Evolutionary conservation across 345 rosid species (phyloP).

Genomic region (Heritiera fomes): DNA sequence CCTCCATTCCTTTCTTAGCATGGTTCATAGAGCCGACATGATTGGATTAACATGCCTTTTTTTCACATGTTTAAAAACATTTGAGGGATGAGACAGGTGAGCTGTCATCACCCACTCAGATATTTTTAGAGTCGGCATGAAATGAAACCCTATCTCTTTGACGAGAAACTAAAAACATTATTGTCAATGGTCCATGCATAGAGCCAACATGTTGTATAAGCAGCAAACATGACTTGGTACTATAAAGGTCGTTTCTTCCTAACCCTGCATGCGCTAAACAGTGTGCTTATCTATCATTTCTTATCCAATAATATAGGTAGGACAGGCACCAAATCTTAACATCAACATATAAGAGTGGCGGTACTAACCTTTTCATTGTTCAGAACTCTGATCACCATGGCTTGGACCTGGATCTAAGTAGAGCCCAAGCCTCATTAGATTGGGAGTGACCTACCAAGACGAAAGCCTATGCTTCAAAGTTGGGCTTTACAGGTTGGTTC

Average conservation of each 20-base stretch:
- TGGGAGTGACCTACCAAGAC: too few relatives aligned
- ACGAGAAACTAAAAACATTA: not conserved
- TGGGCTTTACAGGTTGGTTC: not conserved
- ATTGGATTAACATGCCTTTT: not conserved
- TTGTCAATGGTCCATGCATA: not conserved
- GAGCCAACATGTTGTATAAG: not conserved
- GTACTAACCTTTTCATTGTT: too few relatives aligned
- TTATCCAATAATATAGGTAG: too few relatives aligned
- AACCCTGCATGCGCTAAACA: too few relatives aligned
- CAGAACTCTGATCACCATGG: too few relatives aligned
- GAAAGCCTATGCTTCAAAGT: not conserved
- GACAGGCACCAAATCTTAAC: too few relatives aligned
- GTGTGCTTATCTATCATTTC: too few relatives aligned
- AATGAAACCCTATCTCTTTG: not conserved
- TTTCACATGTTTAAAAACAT: not conserved
- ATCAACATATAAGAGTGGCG: too few relatives aligned
- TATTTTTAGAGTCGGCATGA: not conserved
- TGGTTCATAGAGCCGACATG: too few relatives aligned
- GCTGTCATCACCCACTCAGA: not conserved
- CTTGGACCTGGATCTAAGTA: too few relatives aligned
- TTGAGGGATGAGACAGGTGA: not conserved
- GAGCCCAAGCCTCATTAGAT: too few relatives aligned
- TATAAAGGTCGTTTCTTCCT: too few relatives aligned
- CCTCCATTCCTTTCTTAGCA: not conserved
- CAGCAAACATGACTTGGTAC: not conserved